Base-by-base conservation (phyloP, 345 rosid species). In the Limnanthes douglasii region DNA sequence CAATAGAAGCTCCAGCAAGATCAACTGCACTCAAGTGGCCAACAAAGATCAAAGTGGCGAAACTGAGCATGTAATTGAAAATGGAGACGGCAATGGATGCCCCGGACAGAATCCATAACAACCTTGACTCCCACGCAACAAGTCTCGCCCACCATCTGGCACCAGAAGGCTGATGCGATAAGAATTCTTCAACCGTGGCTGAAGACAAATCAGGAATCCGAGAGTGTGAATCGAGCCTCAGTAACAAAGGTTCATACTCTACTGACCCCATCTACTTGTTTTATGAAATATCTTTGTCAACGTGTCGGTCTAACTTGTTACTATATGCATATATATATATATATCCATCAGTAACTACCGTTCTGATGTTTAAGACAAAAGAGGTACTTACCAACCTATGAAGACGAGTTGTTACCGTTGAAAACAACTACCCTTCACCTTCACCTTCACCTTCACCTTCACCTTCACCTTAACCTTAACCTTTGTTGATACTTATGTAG, bases 1-100 rank as follows among this genome's bases (percentile, higher is more conserved):
- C 88, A 18, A 82, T 63, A 2, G 97, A 75, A 37, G 97, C 94
- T 1, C 97, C 95, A 0, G 97, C 97, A 13, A 86, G 79, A 63
- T 78, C 61, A 20, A 78, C 37, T 1, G 88, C 41, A 8, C 95
- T 85, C 46, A 86, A 47, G 55, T 78, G 93, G 3, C 97, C 97
- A 0, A 64, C 44, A 47, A 86, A 86, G 74, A 75, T 71, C 9
- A 70, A 50, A 3, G 94, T 86, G 28, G 68, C 85, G 36, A 86
- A 86, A 22, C 74, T 75, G 46, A 86, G 80, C 95, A 82, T 86
- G 54, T 69, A 82, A 30, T 73, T 86, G 39, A 74, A 69, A 3
- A 78, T 31, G 7, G 85, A 82, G 33, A 74, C 76, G 3, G 62
- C 29, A 2, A 88, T 83, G 6, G 95, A 78, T 0, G 97, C 56